Base-by-base conservation (phyloP, 2,329 filamentous ascomycete genomes). In the Orbilia quercus region DNA sequence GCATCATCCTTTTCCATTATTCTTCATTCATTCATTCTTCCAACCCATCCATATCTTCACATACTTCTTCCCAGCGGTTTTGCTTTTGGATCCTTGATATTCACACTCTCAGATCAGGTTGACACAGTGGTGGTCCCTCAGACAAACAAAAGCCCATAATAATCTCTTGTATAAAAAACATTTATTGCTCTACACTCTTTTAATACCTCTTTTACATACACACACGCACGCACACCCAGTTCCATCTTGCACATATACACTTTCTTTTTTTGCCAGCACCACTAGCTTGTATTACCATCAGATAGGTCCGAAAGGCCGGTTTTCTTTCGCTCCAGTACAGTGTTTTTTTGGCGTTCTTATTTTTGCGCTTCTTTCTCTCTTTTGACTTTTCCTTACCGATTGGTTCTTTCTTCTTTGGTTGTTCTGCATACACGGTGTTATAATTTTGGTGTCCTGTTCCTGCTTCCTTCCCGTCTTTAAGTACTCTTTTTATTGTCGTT, bases 151-250 rank as follows among this genome's bases (percentile, higher is more conserved):
- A 40, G 23, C 42, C 51, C 58, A 48, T 64, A 65, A 59, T 51
- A 40, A 40, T 31, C 28, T 31, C 47, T 50, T 65, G 54, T 73
- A 65, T 62, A 73, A 63, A 64, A 28, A 59, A 53, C 18, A 38
- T 22, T 42, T n/a, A n/a, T n/a, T 64, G 57, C 58, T 51, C 47
- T 73, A 73, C 69, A 66, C 60, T 73, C 69, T 73, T 72, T 70
- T 73, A 73, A 73, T 73, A 47, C 34, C 60, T n/a, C 34, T 47
- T 69, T 60, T 36, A 23, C 23, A 28, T 22, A 3, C 28, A 53
- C 36, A 31, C 22, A 34, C 60, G 44, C 53, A 57, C 48, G 38
- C 40, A 55, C n/a, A 16, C 67, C 50, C 47, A 34, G 36, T 42
- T 34, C 42, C 22, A 12, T 23, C 40, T 6, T 22, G 44, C 62